These are phyloP conservation scores for Coniochaeta hoffmannii DNA, from an alignment of 2,329 filamentous ascomycete genomes.

Conservation along the genomic window DNA sequence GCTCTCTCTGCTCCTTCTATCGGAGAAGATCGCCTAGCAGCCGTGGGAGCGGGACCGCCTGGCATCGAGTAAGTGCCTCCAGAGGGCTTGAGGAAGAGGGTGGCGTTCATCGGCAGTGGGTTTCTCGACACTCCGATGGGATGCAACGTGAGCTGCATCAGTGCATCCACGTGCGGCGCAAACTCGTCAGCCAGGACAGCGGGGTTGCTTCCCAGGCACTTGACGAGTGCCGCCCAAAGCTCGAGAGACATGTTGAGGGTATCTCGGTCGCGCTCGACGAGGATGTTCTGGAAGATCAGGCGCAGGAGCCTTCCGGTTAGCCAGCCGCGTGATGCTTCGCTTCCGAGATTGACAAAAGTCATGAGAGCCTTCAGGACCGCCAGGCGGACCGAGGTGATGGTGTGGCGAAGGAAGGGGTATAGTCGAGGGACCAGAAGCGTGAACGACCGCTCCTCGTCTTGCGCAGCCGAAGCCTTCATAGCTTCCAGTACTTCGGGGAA, in stretches of 20 bases:
- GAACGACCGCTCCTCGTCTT: constrained; percentile 83
- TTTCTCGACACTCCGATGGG: constrained; percentile 88
- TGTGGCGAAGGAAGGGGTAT: constrained; percentile 93
- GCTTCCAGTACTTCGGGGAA: constrained; percentile 88
- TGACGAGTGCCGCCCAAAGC: constrained; percentile 75
- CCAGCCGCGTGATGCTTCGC: constrained; percentile 78
- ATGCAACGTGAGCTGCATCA: constrained; percentile 78
- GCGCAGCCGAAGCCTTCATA: constrained; percentile 83
- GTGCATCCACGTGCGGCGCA: constrained; percentile 64
- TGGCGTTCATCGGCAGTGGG: constrained; percentile 84
- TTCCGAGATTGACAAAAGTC: constrained; percentile 85
- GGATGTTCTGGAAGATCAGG: constrained; percentile 87
- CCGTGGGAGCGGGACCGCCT: constrained; percentile 31
- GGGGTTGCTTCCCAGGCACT: constrained; percentile 56
- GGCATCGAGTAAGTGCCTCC: constrained; percentile 66
- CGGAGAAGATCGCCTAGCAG: constrained; percentile 40
- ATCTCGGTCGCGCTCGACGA: constrained; percentile 83
- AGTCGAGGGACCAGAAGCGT: constrained; percentile 85
- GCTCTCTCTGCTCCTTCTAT: constrained; percentile 53
- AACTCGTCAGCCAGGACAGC: constrained; percentile 67
- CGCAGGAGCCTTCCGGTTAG: constrained; percentile 83
- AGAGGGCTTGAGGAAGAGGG: constrained; percentile 87
- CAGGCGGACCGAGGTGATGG: constrained; percentile 89
- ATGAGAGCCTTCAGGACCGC: constrained; percentile 87
- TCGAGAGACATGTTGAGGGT: constrained; percentile 79